Base-by-base conservation (phyloP, 2,329 filamentous ascomycete species). In the Thielaviopsis euricoi region DNA sequence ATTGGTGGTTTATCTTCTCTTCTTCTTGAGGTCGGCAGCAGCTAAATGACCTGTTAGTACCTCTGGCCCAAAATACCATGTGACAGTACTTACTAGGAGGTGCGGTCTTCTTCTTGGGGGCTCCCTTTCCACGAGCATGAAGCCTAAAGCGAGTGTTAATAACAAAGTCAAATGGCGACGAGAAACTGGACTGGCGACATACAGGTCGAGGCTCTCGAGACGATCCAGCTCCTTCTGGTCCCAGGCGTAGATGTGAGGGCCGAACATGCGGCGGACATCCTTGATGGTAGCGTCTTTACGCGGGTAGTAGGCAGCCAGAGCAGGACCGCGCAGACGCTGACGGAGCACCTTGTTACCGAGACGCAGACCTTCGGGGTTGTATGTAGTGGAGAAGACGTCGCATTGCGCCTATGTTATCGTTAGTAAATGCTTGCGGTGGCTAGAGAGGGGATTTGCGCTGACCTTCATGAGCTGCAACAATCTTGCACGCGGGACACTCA, bases 281-380 rank as follows among this genome's bases (percentile, higher is more conserved):
- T 80, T 78, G 61, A 94, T 79, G 0, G 84, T 84, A 23, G 81
- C 81, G 17, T 85, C 74, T 63, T 76, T 85, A 63, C 83, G 82
- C 1, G 93, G 93, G 69, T 98, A 98, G 76, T 96, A 98, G 59
- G 87, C 78, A 46, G 84, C 86, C 63, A 96, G 73, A 0, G 86
- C 74, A 29, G 89, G 87, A n/a, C 93, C 93, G 67, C 80, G 82
- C 62, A 97, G 76, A 67, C 90, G 83, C 70, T 96, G 87, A 67
- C 90, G 87, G 61, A 98, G 77, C 69, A 98, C 77, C 72, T 93
- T 95, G 74, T 93, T 96, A 67, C 93, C 93, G 64, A 88, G 81
- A 62, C 93, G 87, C 61, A 86, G 71, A 64, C 83, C 76, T 58
- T 88, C 78, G 25, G 93, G 93, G 72, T 98, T 98, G 76, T 83